Base-by-base conservation (phyloP, 805 yeast species). In the Sugiyamaella smithiae region DNA sequence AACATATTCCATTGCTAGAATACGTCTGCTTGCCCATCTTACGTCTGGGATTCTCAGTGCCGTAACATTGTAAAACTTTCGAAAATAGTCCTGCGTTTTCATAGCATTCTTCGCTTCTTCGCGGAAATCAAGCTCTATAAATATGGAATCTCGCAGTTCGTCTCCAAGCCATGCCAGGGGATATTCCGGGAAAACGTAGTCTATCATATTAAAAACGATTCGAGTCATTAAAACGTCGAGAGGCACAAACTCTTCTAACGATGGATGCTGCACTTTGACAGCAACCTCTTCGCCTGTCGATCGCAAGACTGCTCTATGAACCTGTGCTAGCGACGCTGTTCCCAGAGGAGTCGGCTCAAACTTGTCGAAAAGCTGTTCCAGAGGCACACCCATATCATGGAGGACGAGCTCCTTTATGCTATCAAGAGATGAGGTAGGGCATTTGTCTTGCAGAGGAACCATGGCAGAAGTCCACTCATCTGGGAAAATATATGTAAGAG, bases 161-260 rank as follows among this genome's bases (percentile, higher is more conserved):
- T 93, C 97, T 11, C 96, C 88, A n/a, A 93, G 73, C 99, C 99
- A 93, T 2, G 84, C 80, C 56, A 95, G 68, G 0, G 98, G 96
- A 62, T 91, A 93, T 49, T 93, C 93, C 0, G 99, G 98, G 63
- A 93, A 93, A 8, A 87, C 82, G 54, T 77, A 76, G 61, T 81
- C 80, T 73, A 93, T 80, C 53, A 85, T 67, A 24, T 72, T 70
- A 62, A 91, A 91, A 3, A 90, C 95, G 2, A 80, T 72, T 49
- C 78, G 76, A 0, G 97, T 90, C 63, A 93, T 67, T 59, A 77
- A 71, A 1, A 93, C 81, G 67, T 93, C 99, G 20, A 93, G 67
- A 0, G 99, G 99, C 7, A 93, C 95, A 68, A 86, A 93, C 58
- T 85, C 86, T 41, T 80, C 77, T 46, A 93, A 70, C 2, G 88